Evolutionary conservation across 169 alveolate species (phyloP).

Genomic region (Hepatocystis sp.): DNA sequence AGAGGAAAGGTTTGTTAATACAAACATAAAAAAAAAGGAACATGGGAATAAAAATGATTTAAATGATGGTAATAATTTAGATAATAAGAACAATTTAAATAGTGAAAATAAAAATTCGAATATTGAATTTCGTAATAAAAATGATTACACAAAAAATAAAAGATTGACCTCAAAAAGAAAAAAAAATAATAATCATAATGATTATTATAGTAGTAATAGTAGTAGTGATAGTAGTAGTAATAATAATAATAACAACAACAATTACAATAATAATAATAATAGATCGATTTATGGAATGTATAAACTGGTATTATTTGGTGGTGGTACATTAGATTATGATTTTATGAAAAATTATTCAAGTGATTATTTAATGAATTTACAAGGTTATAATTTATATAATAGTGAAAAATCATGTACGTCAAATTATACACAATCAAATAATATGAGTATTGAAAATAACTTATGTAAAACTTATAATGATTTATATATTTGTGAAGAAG

Average conservation of each 20-base stretch:
- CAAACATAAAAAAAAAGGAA: background rate
- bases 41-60: background rate
- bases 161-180: too few relatives aligned
- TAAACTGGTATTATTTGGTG: conserved; percentile 59
- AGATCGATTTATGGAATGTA: conserved; percentile 13
- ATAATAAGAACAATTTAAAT: conserved; percentile 1
- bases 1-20: background rate
- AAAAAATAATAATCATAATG: background rate
- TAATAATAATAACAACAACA: background rate
- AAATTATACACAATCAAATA: background rate
- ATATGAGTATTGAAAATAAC: conserved; percentile 30
- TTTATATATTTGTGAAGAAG: conserved; percentile 67
- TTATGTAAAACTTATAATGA: conserved; percentile 64
- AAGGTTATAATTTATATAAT: background rate
- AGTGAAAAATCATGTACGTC: conserved; percentile 2
- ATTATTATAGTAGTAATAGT: background rate
- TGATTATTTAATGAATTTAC: conserved; percentile 18
- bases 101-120: too few relatives aligned
- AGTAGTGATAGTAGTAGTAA: background rate
- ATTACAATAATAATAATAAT: conserved; percentile 3
- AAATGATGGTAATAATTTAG: background rate
- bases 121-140: too few relatives aligned
- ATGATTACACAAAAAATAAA: too few relatives aligned
- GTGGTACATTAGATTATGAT: conserved; percentile 49
- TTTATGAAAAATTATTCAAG: conserved; percentile 29